Evolutionary conservation across 2,329 filamentous ascomycete species (phyloP).

Genomic region (Botryotinia narcissicola): DNA sequence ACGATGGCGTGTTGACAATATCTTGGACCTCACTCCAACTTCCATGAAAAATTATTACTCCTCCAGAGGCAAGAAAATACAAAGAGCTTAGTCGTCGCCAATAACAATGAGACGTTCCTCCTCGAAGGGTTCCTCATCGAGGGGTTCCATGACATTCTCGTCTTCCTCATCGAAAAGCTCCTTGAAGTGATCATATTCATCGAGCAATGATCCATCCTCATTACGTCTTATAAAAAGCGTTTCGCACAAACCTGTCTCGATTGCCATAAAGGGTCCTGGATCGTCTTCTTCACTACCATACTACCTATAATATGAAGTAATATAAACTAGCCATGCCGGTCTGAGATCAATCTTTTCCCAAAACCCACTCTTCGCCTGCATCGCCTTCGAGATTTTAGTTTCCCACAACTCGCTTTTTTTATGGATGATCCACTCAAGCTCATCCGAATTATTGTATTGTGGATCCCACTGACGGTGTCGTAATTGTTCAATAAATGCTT

Average conservation of each 20-base stretch:
- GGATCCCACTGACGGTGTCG: not conserved
- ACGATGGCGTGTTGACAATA: not conserved
- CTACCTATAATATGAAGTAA: too few relatives aligned
- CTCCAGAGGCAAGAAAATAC: not conserved
- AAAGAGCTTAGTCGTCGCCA: not conserved
- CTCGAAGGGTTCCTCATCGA: not conserved
- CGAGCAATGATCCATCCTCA: not conserved
- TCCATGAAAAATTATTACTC: not conserved
- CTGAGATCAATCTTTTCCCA: not conserved
- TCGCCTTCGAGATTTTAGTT: rapidly evolving
- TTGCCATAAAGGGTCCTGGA: too few relatives aligned
- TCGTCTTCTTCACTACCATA: too few relatives aligned
- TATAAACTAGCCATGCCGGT: not conserved
- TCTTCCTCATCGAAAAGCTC: not conserved
- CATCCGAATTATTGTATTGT: too few relatives aligned
- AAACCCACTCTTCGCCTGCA: not conserved
- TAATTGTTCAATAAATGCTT: not conserved
- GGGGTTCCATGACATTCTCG: not conserved
- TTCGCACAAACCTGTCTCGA: too few relatives aligned
- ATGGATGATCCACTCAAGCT: not conserved
- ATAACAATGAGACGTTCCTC: not conserved
- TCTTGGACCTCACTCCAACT: not conserved
- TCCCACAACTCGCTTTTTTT: not conserved
- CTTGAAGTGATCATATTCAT: not conserved
- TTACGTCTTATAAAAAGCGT: not conserved